Conservation (phyloP, 2,329 filamentous ascomycete species). For the Paraphaeosphaeria sporulosa region DNA sequence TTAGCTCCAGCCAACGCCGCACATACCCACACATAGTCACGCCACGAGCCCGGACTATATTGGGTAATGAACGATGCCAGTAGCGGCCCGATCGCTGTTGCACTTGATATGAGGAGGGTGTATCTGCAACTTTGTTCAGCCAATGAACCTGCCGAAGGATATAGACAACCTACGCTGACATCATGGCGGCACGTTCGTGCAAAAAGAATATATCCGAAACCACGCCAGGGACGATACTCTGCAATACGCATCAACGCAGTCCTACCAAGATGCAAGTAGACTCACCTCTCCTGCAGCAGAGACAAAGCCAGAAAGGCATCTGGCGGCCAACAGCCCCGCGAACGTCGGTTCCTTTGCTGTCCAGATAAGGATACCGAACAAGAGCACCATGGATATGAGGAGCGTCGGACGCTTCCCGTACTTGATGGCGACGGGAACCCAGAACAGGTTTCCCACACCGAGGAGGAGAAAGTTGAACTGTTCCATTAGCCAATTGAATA, state of each 20-base stretch:
- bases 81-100: slow-evolving; percentile 15
- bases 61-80: slow-evolving; percentile 12
- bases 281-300: slow-evolving; percentile 16
- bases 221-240: slow-evolving; percentile 21
- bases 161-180: slow-evolving; percentile 19
- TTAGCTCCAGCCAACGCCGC: slow-evolving; percentile 16
- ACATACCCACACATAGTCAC: slow-evolving; percentile 16
- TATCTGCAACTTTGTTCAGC: slow-evolving; percentile 7
- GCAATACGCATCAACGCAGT: not conserved
- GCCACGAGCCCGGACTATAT: slow-evolving; percentile 15
- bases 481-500: too few species aligned
- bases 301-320: slow-evolving; percentile 16
- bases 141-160: not conserved
- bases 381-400: slow-evolving; percentile 10
- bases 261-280: not conserved
- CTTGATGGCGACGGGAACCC: slow-evolving; percentile 17
- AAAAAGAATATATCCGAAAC: slow-evolving; percentile 21
- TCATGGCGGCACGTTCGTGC: slow-evolving; percentile 20
- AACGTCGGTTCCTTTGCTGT: slow-evolving; percentile 15
- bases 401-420: slow-evolving; percentile 17
- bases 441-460: slow-evolving; percentile 17
- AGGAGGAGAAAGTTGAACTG: slow-evolving; percentile 18
- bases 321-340: slow-evolving; percentile 13
- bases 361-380: slow-evolving; percentile 17
- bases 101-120: slow-evolving; percentile 14